Conservation (phyloP, 2,329 filamentous ascomycete genomes). For the Cladophialophora immunda region DNA sequence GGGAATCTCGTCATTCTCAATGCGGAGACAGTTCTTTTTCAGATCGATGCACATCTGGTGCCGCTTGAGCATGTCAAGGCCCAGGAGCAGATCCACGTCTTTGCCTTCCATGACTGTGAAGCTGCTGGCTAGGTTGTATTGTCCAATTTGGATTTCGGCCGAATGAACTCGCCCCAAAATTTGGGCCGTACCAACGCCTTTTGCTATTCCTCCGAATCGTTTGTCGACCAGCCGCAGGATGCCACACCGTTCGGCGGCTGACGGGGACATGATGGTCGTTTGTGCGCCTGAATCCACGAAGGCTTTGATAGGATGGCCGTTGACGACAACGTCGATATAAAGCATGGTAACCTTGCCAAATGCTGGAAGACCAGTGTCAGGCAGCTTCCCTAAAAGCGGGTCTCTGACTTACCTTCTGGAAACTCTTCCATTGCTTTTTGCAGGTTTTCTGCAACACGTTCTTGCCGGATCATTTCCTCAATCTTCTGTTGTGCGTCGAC, state of each 20-base stretch:
- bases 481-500: conserved; percentile 89
- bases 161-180: conserved; percentile 96
- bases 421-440: conserved; percentile 98
- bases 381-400: conserved; percentile 6
- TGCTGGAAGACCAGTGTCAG: conserved; percentile 17
- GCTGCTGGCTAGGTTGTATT: conserved; percentile 85
- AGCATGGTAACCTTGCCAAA: conserved; percentile 96
- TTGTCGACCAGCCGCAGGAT: conserved; percentile 97
- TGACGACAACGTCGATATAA: conserved; percentile 95
- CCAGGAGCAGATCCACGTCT: conserved; percentile 89
- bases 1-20: conserved; percentile 85
- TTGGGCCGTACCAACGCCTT: conserved; percentile 90
- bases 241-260: conserved; percentile 87
- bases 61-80: conserved; percentile 95
- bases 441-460: conserved; percentile 92
- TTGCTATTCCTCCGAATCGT: conserved; percentile 89
- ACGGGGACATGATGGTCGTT: conserved; percentile 97
- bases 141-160: conserved; percentile 92
- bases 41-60: conserved; percentile 95
- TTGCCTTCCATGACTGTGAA: conserved; percentile 99
- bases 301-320: conserved; percentile 89
- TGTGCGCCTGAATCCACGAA: conserved; percentile 97
- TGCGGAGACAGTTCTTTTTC: conserved; percentile 81
- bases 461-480: conserved; percentile 95
- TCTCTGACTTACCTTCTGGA: conserved; percentile 77